These are phyloP conservation scores for Cryptosporidium canis DNA, from an alignment of 169 alveolate genomes.

Conservation along the genomic window DNA sequence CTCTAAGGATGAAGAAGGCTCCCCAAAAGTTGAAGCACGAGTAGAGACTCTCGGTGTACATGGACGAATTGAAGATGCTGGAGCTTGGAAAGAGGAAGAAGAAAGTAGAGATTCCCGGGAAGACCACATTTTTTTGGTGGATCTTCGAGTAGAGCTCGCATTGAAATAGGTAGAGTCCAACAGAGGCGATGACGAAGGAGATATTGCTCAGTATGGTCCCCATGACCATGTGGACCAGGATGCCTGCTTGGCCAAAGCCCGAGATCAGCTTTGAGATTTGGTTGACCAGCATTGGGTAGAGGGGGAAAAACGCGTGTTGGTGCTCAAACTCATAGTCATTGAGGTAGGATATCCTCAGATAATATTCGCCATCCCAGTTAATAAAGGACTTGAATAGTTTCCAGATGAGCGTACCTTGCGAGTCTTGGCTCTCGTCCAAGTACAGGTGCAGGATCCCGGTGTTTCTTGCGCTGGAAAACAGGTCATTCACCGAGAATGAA, in stretches of 20 bases:
- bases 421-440: neutral
- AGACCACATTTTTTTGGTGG: constrained; percentile 2
- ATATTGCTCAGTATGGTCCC: constrained; percentile 30
- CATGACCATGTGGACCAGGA: neutral
- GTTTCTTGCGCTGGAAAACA: constrained; percentile 23
- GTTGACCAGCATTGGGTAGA: constrained; percentile 17
- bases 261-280: neutral
- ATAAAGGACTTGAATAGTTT: constrained; percentile 36
- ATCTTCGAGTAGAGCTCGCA: neutral
- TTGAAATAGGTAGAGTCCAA: constrained; percentile 43
- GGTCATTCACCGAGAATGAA: constrained; percentile 11
- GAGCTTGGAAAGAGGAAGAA: constrained; percentile 53
- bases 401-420: constrained; percentile 12
- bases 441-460: constrained; percentile 22
- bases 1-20: constrained; percentile 31
- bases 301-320: constrained; percentile 60
- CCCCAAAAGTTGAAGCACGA: constrained; percentile 48
- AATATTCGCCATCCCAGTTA: constrained; percentile 69
- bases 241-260: neutral
- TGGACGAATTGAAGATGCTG: constrained; percentile 43
- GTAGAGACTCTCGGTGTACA: constrained; percentile 63
- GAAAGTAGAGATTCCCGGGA: constrained; percentile 43
- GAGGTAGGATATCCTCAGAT: constrained; percentile 16
- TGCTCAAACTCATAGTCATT: constrained; percentile 49
- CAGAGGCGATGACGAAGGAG: constrained; percentile 33